A percentile compares a stretch with the other conserved stretches of the same genome.
Conservation (phyloP, 768 basidiomycete genomes). For the Boletales sp. region DNA sequence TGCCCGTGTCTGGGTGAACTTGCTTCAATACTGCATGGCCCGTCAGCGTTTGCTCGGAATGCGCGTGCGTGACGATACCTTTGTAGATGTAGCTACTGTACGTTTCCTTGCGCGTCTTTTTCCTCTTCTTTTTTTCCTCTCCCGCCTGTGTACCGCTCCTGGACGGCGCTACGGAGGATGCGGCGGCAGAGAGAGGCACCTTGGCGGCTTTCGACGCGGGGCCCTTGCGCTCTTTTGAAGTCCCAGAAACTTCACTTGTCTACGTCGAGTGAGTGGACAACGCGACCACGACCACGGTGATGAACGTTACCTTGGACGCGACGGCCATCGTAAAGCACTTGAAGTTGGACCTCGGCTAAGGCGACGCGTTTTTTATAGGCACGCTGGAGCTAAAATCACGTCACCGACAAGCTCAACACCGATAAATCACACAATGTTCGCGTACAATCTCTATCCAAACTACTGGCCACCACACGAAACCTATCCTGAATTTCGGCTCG, state of each 20-base stretch:
- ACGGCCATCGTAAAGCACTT: too few species aligned
- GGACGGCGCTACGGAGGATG: slow-evolving; percentile 23
- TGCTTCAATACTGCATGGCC: slow-evolving; percentile 52
- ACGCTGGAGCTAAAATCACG: too few species aligned
- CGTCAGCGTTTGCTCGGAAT: neutral
- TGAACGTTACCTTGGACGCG: too few species aligned
- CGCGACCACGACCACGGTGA: too few species aligned
- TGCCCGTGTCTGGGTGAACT: slow-evolving; percentile 73
- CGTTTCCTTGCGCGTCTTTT: slow-evolving; percentile 56
- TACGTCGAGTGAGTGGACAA: too few species aligned
- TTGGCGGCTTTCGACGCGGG: slow-evolving; percentile 48
- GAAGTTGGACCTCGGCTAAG: too few species aligned
- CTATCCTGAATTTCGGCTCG: slow-evolving; percentile 86
- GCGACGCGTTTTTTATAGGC: too few species aligned
- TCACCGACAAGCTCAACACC: too few species aligned
- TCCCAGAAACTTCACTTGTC: too few species aligned
- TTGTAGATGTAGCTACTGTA: slow-evolving; percentile 67
- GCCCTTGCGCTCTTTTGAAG: slow-evolving; percentile 29
- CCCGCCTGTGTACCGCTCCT: slow-evolving; percentile 17
- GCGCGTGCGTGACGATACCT: slow-evolving; percentile 28
- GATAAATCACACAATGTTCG: too few species aligned
- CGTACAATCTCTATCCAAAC: too few species aligned
- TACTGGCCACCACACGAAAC: too few species aligned
- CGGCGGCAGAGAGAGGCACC: slow-evolving; percentile 45
- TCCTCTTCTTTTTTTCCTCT: slow-evolving; percentile 50